These are phyloP conservation scores for Alternaria triticina DNA, from an alignment of 2,329 filamentous ascomycete species.

Conservation along the genomic window DNA sequence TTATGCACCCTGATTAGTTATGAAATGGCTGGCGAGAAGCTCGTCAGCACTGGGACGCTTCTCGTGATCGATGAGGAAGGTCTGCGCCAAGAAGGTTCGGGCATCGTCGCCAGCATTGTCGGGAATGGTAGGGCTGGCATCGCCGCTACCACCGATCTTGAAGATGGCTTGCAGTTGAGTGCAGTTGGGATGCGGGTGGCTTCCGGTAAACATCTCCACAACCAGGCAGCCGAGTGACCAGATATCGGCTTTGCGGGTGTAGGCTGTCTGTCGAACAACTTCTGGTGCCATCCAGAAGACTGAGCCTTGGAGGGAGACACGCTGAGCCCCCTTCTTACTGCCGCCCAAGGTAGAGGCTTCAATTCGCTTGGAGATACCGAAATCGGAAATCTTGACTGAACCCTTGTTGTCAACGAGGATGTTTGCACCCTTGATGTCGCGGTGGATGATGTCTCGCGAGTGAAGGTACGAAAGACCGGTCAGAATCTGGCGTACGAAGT, in stretches of 20 bases:
- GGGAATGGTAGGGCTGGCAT: constrained; percentile 86
- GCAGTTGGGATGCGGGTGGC: constrained; percentile 95
- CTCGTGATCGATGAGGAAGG: constrained; percentile 95
- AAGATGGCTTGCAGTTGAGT: constrained; percentile 98
- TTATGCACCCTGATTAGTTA: constrained; percentile 66
- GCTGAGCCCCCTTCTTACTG: constrained; percentile 45
- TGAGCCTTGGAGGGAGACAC: constrained; percentile 87
- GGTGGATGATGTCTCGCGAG: constrained; percentile 93
- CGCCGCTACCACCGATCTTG: constrained; percentile 86
- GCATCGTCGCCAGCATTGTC: constrained; percentile 86
- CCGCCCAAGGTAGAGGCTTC: constrained; percentile 79
- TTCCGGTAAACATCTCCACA: constrained; percentile 98
- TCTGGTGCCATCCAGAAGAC: constrained; percentile 99
- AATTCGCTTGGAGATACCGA: constrained; percentile 97
- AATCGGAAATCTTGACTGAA: constrained; percentile 98
- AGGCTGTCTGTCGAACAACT: constrained; percentile 96
- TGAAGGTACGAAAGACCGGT: constrained; percentile 93
- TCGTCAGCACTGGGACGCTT: constrained; percentile 91
- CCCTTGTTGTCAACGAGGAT: constrained; percentile 99
- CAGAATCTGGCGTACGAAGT: constrained; percentile 95
- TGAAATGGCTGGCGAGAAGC: constrained; percentile 81
- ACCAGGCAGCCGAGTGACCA: constrained; percentile 97
- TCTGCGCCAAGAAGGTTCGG: constrained; percentile 80
- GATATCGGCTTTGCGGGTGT: constrained; percentile 98
- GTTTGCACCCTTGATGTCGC: constrained; percentile 98